Percentiles rank a stretch among this genome's conserved stretches.
Evolutionary conservation across 768 basidiomycete genomes (phyloP).

Genomic region (Coprinellus aureogranulatus): DNA sequence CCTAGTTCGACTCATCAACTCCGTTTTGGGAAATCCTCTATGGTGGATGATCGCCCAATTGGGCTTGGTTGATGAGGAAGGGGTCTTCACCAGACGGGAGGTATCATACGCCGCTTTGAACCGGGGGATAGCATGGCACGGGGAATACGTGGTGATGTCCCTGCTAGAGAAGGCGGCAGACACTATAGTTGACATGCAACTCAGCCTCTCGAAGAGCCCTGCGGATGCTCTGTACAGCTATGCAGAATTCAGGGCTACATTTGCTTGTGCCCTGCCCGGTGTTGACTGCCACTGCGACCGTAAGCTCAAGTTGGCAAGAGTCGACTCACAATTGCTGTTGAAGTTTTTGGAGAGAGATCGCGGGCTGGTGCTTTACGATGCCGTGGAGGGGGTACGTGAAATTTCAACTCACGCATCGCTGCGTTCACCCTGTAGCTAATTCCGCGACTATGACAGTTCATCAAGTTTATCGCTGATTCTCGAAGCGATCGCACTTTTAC

Average conservation of each 20-base stretch:
- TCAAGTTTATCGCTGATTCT: slow-evolving; percentile 66
- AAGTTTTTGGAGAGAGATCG: slow-evolving; percentile 79
- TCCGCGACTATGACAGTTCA: slow-evolving; percentile 44
- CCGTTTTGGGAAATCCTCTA: no score
- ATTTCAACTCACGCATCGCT: no score
- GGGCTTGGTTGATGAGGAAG: no score
- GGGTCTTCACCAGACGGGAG: background rate
- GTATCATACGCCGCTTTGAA: slow-evolving; percentile 11
- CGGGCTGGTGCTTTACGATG: slow-evolving; percentile 56
- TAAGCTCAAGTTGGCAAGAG: slow-evolving; percentile 11
- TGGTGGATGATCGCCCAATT: no score
- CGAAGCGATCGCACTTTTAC: slow-evolving; percentile 50
- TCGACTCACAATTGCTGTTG: slow-evolving; percentile 61
- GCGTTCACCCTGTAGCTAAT: no score
- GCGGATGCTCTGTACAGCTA: slow-evolving; percentile 61
- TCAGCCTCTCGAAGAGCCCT: slow-evolving; percentile 40
- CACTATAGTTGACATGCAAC: slow-evolving; percentile 44
- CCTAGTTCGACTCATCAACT: no score
- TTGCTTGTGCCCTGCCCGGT: slow-evolving; percentile 36
- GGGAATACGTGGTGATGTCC: slow-evolving; percentile 67
- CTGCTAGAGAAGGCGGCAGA: slow-evolving; percentile 70
- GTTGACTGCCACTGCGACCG: no score
- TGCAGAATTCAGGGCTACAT: slow-evolving; percentile 61
- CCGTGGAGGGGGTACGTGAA: slow-evolving; percentile 47
- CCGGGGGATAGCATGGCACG: slow-evolving; percentile 54